Percentiles rank a stretch among this genome's conserved stretches.
These are phyloP conservation scores for Flaveria robusta DNA, from an alignment of 129 eudicot species.

Conservation along the genomic window DNA sequence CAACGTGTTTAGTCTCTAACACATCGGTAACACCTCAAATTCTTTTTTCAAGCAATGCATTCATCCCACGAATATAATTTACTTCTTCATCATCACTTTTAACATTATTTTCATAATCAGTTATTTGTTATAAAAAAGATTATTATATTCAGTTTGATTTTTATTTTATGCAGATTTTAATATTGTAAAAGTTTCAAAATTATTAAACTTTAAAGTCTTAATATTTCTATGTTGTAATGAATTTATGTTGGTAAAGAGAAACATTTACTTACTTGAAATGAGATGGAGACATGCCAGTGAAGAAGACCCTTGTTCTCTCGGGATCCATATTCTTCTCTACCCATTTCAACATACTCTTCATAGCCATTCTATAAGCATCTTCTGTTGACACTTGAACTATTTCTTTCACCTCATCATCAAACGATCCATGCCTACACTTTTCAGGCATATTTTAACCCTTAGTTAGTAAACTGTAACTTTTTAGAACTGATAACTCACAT, in stretches of 20 bases:
- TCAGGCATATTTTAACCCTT: background rate
- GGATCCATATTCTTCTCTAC: slow-evolving; percentile 74
- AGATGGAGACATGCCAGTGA: slow-evolving; percentile 91
- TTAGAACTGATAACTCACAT: background rate
- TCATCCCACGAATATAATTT: too few relatives aligned
- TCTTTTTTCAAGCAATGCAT: too few relatives aligned
- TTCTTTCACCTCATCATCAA: slow-evolving; percentile 67
- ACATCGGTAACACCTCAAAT: too few relatives aligned
- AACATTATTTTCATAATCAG: too few relatives aligned
- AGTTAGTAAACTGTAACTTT: background rate
- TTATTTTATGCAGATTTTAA: too few relatives aligned
- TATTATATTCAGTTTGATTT: too few relatives aligned
- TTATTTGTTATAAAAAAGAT: too few relatives aligned
- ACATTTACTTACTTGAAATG: slow-evolving; percentile 65
- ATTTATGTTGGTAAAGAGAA: background rate
- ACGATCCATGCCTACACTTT: slow-evolving; percentile 77
- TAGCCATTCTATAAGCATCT: slow-evolving; percentile 78
- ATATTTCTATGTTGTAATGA: background rate
- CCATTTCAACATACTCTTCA: slow-evolving; percentile 92
- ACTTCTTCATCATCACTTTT: too few relatives aligned
- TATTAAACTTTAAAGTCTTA: too few relatives aligned
- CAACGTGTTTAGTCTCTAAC: too few relatives aligned
- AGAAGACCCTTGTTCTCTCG: slow-evolving; percentile 75
- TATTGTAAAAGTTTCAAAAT: too few relatives aligned
- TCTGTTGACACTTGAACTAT: slow-evolving; percentile 72